Evolutionary conservation across 2,329 filamentous ascomycete genomes (phyloP).

Genomic region (Phaeomoniella chlamydospora): DNA sequence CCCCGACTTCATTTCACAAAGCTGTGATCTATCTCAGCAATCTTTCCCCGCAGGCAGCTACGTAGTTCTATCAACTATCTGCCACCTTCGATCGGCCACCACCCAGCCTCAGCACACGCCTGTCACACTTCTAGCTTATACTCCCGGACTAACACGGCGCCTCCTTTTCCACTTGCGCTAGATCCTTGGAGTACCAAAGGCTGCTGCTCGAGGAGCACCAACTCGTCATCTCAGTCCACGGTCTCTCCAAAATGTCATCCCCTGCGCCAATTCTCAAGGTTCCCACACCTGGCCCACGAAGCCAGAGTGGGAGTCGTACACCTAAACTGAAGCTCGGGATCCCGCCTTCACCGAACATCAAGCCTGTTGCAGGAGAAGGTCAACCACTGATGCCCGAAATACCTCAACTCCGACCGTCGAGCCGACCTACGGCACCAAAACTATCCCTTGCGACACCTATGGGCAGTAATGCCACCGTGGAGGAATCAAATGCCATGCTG

Average conservation of each 20-base stretch:
- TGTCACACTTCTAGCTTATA: no score
- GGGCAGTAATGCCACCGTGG: constrained; percentile 60
- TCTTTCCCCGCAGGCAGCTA: no score
- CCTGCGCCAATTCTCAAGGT: constrained; percentile 71
- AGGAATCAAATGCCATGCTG: constrained; percentile 43
- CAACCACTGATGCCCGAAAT: constrained; percentile 19
- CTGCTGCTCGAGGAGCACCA: neutral
- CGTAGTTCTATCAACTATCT: no score
- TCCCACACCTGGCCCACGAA: constrained; percentile 58
- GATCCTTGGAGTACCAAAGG: neutral
- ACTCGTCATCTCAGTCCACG: constrained; percentile 7
- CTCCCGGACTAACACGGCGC: no score
- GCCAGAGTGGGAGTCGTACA: constrained; percentile 46
- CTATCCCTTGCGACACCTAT: constrained; percentile 78
- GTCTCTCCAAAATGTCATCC: constrained; percentile 47
- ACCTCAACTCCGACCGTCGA: constrained; percentile 15
- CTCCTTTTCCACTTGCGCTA: neutral
- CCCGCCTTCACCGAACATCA: constrained; percentile 69
- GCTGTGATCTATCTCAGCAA: no score
- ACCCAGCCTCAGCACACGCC: no score
- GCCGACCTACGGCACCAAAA: constrained; percentile 57
- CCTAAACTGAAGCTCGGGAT: constrained; percentile 81
- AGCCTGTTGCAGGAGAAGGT: constrained; percentile 50
- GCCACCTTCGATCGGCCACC: no score
- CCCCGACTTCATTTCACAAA: no score